Percentiles rank a stretch among this genome's conserved stretches.
phyloP scores from a whole-genome alignment of 1,139 yeast species.

The Kodamaea ohmeri region DNA sequence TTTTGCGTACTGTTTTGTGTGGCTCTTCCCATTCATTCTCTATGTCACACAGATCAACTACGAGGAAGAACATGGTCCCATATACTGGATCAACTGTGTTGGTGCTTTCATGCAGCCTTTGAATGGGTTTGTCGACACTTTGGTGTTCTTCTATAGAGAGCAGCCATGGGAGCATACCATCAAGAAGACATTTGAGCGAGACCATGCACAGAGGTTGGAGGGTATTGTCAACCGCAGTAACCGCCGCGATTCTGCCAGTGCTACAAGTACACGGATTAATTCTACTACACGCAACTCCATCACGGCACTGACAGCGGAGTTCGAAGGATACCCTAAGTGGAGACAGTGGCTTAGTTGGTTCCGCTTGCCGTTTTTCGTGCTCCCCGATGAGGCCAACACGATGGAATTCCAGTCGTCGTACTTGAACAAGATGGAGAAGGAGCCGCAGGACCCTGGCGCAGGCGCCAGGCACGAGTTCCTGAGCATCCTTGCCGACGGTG shows the following conservation, averaged over 20 bases:
- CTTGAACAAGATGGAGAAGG: constrained; percentile 17
- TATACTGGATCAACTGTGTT: constrained; percentile 63
- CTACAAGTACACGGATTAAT: constrained; percentile 24
- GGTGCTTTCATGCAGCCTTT: constrained; percentile 79
- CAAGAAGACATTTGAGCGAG: constrained; percentile 39
- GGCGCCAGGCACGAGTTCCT: constrained; percentile 38
- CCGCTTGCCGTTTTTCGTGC: constrained; percentile 40
- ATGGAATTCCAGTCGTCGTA: constrained; percentile 27
- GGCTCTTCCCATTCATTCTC: constrained; percentile 79
- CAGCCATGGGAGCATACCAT: constrained; percentile 65
- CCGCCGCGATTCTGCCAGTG: constrained; percentile 20
- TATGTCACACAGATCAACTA: constrained; percentile 58
- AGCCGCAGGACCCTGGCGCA: constrained; percentile 11
- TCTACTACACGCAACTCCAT: constrained; percentile 24
- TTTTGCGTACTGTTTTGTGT: constrained; percentile 69
- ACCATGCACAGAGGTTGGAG: constrained; percentile 30
- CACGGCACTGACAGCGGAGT: constrained; percentile 24
- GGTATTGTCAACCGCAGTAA: constrained; percentile 1
- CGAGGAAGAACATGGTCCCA: constrained; percentile 48
- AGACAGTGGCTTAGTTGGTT: constrained; percentile 34
- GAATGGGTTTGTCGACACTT: constrained; percentile 72
- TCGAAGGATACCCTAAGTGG: constrained; percentile 29
- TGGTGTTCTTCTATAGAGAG: constrained; percentile 75
- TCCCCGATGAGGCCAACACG: constrained; percentile 41
- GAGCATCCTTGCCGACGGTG: constrained; percentile 23